phyloP scores from a whole-genome alignment of 495 filamentous ascomycete genomes.

The Hypoxylon perforatum region DNA sequence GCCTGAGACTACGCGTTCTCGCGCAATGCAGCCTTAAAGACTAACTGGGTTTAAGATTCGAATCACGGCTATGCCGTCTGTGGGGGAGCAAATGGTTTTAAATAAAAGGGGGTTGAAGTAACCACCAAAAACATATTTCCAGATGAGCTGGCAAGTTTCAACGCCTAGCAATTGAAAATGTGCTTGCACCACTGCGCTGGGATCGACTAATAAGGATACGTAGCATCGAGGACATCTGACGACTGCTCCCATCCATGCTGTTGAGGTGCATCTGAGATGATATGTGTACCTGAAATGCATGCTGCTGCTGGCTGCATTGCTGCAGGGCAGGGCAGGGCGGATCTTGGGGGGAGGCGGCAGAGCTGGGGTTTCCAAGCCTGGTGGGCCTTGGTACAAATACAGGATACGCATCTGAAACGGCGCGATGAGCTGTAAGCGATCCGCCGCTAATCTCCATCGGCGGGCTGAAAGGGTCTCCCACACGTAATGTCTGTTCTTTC shows the following conservation, averaged over 20 bases:
- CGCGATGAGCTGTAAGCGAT: constrained; percentile 37
- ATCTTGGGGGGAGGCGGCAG: constrained; percentile 17
- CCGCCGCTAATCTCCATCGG: constrained; percentile 38
- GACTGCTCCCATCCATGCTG: constrained; percentile 24
- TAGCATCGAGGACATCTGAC: constrained; percentile 19
- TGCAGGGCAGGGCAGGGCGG: constrained; percentile 7
- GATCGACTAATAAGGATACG: constrained; percentile 27
- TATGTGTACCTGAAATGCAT: constrained; percentile 20
- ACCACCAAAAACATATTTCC: constrained; percentile 18
- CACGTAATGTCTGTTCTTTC: constrained; percentile 15
- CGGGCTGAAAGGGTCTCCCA: constrained; percentile 14
- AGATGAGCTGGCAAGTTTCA: constrained; percentile 12
- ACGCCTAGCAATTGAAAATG: constrained; percentile 1
- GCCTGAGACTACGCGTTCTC: constrained; percentile 3
- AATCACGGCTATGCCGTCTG: neutral
- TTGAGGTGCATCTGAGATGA: constrained; percentile 28
- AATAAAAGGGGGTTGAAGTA: constrained; percentile 36
- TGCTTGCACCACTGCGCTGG: constrained; percentile 22
- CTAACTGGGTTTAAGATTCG: constrained; percentile 18
- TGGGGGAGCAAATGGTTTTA: constrained; percentile 17
- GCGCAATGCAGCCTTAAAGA: constrained; percentile 13
- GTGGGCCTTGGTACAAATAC: constrained; percentile 31
- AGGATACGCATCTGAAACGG: constrained; percentile 40
- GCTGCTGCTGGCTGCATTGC: neutral
- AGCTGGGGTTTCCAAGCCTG: constrained; percentile 18